A percentile compares a stretch with the other conserved stretches of the same genome.
Conservation (phyloP, 2,329 filamentous ascomycete genomes). For the Helotiales sp. region DNA sequence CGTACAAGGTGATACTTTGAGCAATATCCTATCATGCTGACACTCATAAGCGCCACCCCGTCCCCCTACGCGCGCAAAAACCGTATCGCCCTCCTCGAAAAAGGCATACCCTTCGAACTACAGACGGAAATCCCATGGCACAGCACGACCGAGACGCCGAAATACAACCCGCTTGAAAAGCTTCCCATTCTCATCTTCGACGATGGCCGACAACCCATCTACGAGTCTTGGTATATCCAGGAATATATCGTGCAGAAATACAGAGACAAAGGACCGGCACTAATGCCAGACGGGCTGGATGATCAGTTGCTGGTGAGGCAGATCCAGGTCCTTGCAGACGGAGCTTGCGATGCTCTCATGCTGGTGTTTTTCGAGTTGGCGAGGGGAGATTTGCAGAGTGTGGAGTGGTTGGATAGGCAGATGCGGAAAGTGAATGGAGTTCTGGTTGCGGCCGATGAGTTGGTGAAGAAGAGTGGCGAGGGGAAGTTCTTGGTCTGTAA, state of each 20-base stretch:
- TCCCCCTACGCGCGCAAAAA: slow-evolving; percentile 29
- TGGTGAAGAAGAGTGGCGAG: slow-evolving; percentile 13
- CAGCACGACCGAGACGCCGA: slow-evolving; percentile 22
- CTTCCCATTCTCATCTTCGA: slow-evolving; percentile 28
- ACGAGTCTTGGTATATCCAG: slow-evolving; percentile 28
- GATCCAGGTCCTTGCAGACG: slow-evolving; percentile 27
- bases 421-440: slow-evolving; percentile 23
- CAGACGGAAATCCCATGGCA: slow-evolving; percentile 25
- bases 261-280: slow-evolving; percentile 14
- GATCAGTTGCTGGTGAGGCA: slow-evolving; percentile 22
- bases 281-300: slow-evolving; percentile 19
- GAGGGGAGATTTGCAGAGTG: slow-evolving; percentile 17
- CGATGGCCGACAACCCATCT: slow-evolving; percentile 22
- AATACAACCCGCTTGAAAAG: slow-evolving; percentile 28
- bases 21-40: slow-evolving; percentile 12
- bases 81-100: slow-evolving; percentile 23
- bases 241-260: slow-evolving; percentile 27
- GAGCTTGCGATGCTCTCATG: slow-evolving; percentile 23
- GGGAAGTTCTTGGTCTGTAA: slow-evolving; percentile 19
- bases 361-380: slow-evolving; percentile 23
- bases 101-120: slow-evolving; percentile 25
- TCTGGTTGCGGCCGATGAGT: slow-evolving; percentile 15
- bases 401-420: slow-evolving; percentile 24
- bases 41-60: slow-evolving; percentile 24
- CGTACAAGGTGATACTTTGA: background rate